Conservation (phyloP, 176 grass and related monocot genomes). For the Secale cereale region DNA sequence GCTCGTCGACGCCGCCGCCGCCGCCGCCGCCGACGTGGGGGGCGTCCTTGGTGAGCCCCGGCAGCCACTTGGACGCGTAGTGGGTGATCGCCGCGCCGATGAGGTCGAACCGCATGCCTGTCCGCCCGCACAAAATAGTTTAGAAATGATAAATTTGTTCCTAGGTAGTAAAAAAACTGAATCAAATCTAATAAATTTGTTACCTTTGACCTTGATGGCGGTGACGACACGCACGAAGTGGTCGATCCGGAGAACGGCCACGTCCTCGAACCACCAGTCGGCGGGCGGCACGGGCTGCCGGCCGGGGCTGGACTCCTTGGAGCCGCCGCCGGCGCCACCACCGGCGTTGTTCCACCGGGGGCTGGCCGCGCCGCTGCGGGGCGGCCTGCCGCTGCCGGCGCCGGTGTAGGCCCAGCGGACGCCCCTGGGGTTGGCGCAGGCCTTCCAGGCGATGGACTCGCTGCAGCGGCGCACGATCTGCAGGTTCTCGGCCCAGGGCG, state of each 20-base stretch:
- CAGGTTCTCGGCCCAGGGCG: conserved; percentile 96
- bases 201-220: conserved; percentile 97
- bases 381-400: background rate
- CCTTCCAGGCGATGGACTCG: conserved; percentile 99
- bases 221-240: conserved; percentile 91
- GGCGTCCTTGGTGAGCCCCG: conserved; percentile 58
- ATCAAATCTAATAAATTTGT: no score
- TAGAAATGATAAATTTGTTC: background rate
- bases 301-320: conserved; percentile 79
- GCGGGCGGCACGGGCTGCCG: conserved; percentile 60
- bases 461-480: conserved; percentile 93
- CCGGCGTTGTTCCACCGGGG: conserved; percentile 60
- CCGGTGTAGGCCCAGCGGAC: conserved; percentile 92
- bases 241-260: conserved; percentile 79
- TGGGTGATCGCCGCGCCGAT: conserved; percentile 88
- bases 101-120: conserved; percentile 80
- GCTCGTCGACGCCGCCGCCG: conserved; percentile 39
- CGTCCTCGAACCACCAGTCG: conserved; percentile 99
- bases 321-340: conserved; percentile 25
- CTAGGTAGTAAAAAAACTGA: background rate
- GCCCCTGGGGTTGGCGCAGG: conserved; percentile 83
- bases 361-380: conserved; percentile 28
- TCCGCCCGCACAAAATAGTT: no score
- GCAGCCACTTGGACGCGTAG: conserved; percentile 89
- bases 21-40: conserved; percentile 21